Base-by-base conservation (phyloP, 2,329 filamentous ascomycete genomes). In the Microsporum ferrugineum region DNA sequence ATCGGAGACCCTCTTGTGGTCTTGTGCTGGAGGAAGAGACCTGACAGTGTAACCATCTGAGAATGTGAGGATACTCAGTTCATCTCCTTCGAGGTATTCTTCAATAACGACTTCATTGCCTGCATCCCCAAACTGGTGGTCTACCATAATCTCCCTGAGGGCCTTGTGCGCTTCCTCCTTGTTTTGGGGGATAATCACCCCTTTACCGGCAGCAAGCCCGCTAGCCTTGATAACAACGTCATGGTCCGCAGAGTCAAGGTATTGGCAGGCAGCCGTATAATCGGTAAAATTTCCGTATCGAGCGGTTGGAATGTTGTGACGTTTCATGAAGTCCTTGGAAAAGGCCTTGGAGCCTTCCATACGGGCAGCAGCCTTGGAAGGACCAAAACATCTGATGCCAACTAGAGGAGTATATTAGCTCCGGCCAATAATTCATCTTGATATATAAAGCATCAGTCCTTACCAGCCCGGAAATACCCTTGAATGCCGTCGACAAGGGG, bases 341-440 rank as follows among this genome's bases (percentile, higher is more conserved):
- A 95, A 97, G 8, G 92, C 89, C 80, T 99, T 99, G 77, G 89
- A 95, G 63, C 94, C 94, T 76, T 99, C 94, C 82, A 99, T 89
- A 51, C 84, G 83, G 17, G 94, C 91, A 27, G 94, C 92, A 57
- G 84, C 84, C 76, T 88, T 85, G 61, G 86, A 88, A 3, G 94
- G 94, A 1, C 92, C 94, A 71, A 96, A 97, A 74, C 85, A 87
- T 67, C 84, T 82, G 71, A 96, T 90, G 56, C 87, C 86, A 57
- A 82, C 86, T 79, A 63, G 56, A 60, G 12, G 36, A 34, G 27
- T 29, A 23, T 17, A 49, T 45, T 29, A 49, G 58, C 38, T 60
- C 6, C 31, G 31, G 17, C 10, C 36, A 6, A 36, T 6, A 36
- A 36, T 6, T 31, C 10, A 5, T 29, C 31, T 23, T 27, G n/a